Conservation (phyloP, 2,329 filamentous ascomycete genomes). For the Cladophialophora chaetospira region DNA sequence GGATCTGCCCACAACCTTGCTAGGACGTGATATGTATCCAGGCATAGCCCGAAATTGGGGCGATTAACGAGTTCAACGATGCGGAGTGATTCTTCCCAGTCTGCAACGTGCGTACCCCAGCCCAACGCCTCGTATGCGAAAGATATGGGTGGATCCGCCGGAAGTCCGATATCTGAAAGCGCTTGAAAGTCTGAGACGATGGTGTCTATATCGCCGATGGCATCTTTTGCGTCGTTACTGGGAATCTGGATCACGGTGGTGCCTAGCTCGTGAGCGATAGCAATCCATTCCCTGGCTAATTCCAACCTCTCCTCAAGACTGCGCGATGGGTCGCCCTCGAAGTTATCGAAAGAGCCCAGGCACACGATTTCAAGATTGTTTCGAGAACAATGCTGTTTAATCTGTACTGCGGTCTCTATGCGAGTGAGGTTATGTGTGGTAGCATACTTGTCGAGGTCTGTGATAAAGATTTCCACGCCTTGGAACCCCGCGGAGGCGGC, state of each 20-base stretch:
- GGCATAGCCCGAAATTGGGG: conserved; percentile 42
- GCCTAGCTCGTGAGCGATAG: conserved; percentile 29
- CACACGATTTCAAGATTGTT: conserved; percentile 40
- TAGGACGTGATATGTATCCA: conserved; percentile 42
- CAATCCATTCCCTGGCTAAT: conserved; percentile 38
- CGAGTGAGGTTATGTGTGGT: conserved; percentile 49
- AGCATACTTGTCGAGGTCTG: conserved; percentile 68
- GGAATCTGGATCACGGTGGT: conserved; percentile 40
- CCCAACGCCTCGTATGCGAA: conserved; percentile 42
- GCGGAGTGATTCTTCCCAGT: conserved; percentile 39
- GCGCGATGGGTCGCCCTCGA: conserved; percentile 37
- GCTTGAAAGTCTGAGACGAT: conserved; percentile 38
- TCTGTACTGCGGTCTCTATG: conserved; percentile 59
- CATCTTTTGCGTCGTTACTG: conserved; percentile 34
- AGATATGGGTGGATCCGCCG: not conserved
- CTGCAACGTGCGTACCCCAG: conserved; percentile 38
- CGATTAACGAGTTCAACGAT: conserved; percentile 36
- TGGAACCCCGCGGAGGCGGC: conserved; percentile 65
- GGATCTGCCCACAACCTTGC: conserved; percentile 40
- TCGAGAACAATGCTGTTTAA: conserved; percentile 52
- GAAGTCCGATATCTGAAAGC: conserved; percentile 36
- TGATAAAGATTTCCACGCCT: conserved; percentile 75
- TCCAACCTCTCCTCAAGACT: conserved; percentile 36
- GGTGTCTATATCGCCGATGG: conserved; percentile 34
- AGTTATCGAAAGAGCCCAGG: conserved; percentile 42